Conservation (phyloP, 163 green algal species). For the Scenedesmus sp. region DNA sequence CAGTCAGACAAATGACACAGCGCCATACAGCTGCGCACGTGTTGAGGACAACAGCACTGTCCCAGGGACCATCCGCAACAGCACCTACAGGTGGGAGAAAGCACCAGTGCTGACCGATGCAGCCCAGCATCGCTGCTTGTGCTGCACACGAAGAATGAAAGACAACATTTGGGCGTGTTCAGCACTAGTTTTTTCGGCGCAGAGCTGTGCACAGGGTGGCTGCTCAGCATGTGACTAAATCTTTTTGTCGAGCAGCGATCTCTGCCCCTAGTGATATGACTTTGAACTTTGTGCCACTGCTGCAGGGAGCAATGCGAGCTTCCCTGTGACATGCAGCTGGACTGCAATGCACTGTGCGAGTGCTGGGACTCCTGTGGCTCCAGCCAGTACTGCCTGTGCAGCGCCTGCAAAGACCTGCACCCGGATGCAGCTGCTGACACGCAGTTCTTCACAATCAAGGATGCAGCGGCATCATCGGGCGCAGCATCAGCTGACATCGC, state of each 20-base stretch:
- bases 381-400: slow-evolving; percentile 54
- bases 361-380: slow-evolving; percentile 57
- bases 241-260: neutral
- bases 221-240: too few species aligned
- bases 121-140: neutral
- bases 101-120: neutral
- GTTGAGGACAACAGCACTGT: neutral
- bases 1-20: neutral
- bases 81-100: slow-evolving; percentile 26
- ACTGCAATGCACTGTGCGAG: slow-evolving; percentile 68
- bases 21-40: slow-evolving; percentile 66
- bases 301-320: slow-evolving; percentile 64
- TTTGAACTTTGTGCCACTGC: neutral
- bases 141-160: neutral
- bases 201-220: too few species aligned
- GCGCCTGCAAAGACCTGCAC: slow-evolving; percentile 50
- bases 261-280: neutral
- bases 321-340: slow-evolving; percentile 63
- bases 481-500: slow-evolving; percentile 34
- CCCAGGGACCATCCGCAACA: slow-evolving; percentile 45
- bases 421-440: slow-evolving; percentile 50
- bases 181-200: too few species aligned
- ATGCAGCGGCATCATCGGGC: slow-evolving; percentile 21
- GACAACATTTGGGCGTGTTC: too few species aligned
- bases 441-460: slow-evolving; percentile 57